Conservation (phyloP, 441 rosid species). For the Populus hybrid region DNA sequence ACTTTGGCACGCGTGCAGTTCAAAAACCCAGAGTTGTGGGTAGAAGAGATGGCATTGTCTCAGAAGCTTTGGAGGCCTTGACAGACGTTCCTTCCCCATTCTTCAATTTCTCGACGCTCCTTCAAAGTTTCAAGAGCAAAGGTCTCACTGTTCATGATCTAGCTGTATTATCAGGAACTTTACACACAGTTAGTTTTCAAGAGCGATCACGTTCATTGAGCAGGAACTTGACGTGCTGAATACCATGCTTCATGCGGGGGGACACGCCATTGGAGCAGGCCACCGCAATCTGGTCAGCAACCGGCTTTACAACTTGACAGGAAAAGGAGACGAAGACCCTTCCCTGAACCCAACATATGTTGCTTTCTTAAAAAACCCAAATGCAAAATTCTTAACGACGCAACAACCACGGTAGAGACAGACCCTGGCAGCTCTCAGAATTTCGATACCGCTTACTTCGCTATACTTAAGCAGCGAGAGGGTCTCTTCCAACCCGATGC, state of each 20-base stretch:
- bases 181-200: too few species aligned
- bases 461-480: slow-evolving; percentile 31
- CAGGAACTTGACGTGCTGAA: background rate
- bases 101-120: slow-evolving; percentile 4
- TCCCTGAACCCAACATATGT: slow-evolving; percentile 41
- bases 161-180: slow-evolving; percentile 1
- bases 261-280: slow-evolving; percentile 53
- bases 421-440: slow-evolving; percentile 42
- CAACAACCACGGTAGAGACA: slow-evolving; percentile 36
- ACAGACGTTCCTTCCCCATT: slow-evolving; percentile 16
- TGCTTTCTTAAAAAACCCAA: slow-evolving; percentile 26
- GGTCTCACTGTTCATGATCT: slow-evolving; percentile 13
- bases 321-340: slow-evolving; percentile 55
- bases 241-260: slow-evolving; percentile 30
- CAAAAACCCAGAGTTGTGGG: slow-evolving; percentile 45
- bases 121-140: slow-evolving; percentile 11
- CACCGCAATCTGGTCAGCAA: slow-evolving; percentile 39
- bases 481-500: slow-evolving; percentile 68
- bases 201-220: background rate
- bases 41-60: slow-evolving; percentile 62
- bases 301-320: slow-evolving; percentile 67
- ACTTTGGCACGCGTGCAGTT: slow-evolving; percentile 25
- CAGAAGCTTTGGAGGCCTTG: slow-evolving; percentile 34
- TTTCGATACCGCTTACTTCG: slow-evolving; percentile 47
- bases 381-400: slow-evolving; percentile 30